These are phyloP conservation scores for Chlamydomonas applanata DNA, from an alignment of 139 green algal species.

Conservation along the genomic window DNA sequence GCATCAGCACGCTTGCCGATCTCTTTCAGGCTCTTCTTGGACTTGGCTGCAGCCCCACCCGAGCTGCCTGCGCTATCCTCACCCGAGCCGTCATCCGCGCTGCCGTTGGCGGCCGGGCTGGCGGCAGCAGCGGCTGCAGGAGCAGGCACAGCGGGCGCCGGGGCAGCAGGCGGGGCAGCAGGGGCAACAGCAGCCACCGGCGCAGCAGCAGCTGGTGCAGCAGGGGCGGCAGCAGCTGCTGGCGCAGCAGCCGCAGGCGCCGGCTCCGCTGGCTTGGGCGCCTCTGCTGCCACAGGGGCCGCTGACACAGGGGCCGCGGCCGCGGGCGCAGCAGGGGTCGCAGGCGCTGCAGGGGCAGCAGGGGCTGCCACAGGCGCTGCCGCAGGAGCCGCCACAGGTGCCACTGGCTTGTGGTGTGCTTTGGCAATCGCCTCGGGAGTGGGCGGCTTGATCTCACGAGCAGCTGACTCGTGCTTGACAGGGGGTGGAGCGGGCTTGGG, in stretches of 20 bases:
- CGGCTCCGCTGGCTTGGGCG: background rate
- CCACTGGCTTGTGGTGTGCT: background rate
- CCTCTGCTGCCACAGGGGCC: background rate
- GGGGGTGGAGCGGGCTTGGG: background rate
- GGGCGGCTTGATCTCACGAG: too few species aligned
- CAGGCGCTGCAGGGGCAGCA: background rate
- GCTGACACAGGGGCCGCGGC: background rate
- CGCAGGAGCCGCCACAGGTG: background rate
- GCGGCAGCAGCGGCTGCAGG: background rate
- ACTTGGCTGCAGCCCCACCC: background rate
- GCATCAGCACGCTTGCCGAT: conserved; percentile 14
- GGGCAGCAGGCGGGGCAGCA: background rate
- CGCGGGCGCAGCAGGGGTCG: background rate
- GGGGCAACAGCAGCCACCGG: background rate
- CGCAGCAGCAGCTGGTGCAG: background rate
- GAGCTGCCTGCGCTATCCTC: background rate
- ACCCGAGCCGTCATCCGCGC: conserved; percentile 1
- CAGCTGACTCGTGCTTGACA: background rate
- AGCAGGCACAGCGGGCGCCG: background rate
- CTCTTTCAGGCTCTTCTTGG: conserved; percentile 28
- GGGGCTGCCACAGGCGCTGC: background rate
- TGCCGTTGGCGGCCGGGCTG: background rate
- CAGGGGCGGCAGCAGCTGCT: background rate
- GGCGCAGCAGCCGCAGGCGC: background rate
- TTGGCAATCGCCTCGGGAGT: background rate